Percentiles rank a stretch among this genome's conserved stretches.
Conservation (phyloP, 2,329 filamentous ascomycete genomes). For the Westerdykella aurantiaca region DNA sequence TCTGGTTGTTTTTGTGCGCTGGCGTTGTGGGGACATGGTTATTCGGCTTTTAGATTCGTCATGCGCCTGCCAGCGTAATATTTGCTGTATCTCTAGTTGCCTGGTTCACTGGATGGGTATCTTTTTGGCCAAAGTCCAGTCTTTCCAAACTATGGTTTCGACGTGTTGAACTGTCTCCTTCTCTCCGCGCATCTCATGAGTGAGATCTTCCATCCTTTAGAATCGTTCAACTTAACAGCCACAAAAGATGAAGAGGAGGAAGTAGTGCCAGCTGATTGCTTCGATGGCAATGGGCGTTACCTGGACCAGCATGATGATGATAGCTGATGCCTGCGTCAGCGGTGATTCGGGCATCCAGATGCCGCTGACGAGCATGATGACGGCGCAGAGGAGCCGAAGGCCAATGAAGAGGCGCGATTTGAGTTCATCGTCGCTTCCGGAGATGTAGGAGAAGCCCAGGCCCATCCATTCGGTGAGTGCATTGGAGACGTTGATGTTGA, state of each 20-base stretch:
- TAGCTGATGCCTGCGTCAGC: background rate
- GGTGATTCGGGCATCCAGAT: slow-evolving; percentile 3
- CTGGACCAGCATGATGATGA: slow-evolving; percentile 3
- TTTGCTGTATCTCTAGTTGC: background rate
- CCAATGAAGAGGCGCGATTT: slow-evolving; percentile 3
- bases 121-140: background rate
- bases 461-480: slow-evolving; percentile 6
- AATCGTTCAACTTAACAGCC: background rate
- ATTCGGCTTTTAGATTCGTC: background rate
- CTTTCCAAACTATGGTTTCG: background rate
- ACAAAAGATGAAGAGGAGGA: slow-evolving; percentile 1
- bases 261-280: slow-evolving; percentile 4
- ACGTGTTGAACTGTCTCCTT: background rate
- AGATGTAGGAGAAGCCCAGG: slow-evolving; percentile 5
- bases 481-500: slow-evolving; percentile 1
- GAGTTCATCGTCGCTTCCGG: too few relatives aligned
- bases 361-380: background rate
- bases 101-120: background rate
- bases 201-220: background rate
- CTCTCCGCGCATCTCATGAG: background rate
- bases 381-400: background rate
- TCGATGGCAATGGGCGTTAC: slow-evolving; percentile 6
- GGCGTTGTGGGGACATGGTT: background rate
- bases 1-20: background rate
- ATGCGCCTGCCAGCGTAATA: background rate